Conservation (phyloP, 768 basidiomycete species). For the Candolleomyces eurysporus region DNA sequence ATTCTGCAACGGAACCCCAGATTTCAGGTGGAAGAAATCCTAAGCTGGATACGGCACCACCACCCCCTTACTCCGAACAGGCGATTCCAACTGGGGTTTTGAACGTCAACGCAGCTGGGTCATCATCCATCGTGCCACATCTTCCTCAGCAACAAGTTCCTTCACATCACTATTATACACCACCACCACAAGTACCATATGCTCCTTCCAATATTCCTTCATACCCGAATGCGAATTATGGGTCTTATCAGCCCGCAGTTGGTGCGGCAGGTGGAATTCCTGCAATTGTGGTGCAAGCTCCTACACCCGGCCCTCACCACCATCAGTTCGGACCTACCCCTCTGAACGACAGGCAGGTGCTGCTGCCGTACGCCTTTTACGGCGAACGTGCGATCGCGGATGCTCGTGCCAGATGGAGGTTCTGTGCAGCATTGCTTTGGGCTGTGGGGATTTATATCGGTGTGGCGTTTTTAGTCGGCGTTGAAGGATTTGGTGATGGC, state of each 20-base stretch:
- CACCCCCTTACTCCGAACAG: constrained; percentile 17
- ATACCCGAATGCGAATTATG: background rate
- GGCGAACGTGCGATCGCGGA: constrained; percentile 31
- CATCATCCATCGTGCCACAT: background rate
- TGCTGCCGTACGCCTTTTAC: constrained; percentile 39
- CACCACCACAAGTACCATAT: no score
- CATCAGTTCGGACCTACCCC: constrained; percentile 38
- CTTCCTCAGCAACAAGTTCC: background rate
- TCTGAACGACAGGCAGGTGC: constrained; percentile 29
- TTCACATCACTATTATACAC: no score
- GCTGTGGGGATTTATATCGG: constrained; percentile 27
- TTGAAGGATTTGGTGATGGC: constrained; percentile 23
- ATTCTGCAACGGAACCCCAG: no score
- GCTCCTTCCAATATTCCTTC: background rate
- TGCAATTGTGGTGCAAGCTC: no score
- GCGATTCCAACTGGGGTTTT: background rate
- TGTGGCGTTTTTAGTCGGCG: constrained; percentile 25
- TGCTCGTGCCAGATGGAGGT: constrained; percentile 36
- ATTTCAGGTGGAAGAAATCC: no score
- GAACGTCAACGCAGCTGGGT: background rate
- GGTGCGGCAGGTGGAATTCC: no score
- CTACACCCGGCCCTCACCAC: background rate
- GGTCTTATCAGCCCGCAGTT: background rate
- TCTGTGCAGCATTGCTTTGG: constrained; percentile 29
- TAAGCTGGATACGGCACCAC: background rate